Conservation (phyloP, 2,329 filamentous ascomycete genomes). For the Aureobasidium pullulans region DNA sequence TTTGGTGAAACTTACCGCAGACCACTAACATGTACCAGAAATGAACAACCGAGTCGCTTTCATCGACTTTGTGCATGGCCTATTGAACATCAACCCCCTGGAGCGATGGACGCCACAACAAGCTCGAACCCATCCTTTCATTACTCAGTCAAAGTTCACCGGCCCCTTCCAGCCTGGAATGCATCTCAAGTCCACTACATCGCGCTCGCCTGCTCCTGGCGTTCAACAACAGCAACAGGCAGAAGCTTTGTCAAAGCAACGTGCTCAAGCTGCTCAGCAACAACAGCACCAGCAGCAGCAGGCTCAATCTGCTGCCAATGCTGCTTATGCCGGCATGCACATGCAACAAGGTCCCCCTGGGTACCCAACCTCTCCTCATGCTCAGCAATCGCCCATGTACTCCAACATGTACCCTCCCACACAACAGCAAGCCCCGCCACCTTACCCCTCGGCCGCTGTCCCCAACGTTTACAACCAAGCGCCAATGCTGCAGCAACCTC, state of each 20-base stretch:
- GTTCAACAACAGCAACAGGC: conserved; percentile 95
- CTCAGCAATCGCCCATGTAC: conserved; percentile 49
- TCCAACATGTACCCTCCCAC: conserved; percentile 60
- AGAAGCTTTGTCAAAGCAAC: conserved; percentile 87
- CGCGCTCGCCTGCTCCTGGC: conserved; percentile 81
- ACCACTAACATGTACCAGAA: conserved; percentile 51
- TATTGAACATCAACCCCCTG: conserved; percentile 89
- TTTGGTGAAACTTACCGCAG: not conserved
- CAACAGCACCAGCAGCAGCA: conserved; percentile 33
- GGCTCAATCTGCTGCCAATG: conserved; percentile 27
- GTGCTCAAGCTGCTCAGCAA: conserved; percentile 54
- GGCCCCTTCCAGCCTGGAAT: conserved; percentile 94
- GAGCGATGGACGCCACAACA: conserved; percentile 98
- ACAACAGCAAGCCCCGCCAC: conserved; percentile 63
- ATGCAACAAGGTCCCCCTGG: conserved; percentile 36
- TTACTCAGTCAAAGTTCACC: conserved; percentile 95
- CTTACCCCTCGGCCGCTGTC: conserved; percentile 54
- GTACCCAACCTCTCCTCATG: conserved; percentile 34
- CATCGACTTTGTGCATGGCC: conserved; percentile 91
- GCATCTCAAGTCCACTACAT: conserved; percentile 85
- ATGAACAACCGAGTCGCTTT: conserved; percentile 97
- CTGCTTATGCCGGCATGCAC: conserved; percentile 58
- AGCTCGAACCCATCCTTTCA: conserved; percentile 94
- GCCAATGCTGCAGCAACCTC: conserved; percentile 55
- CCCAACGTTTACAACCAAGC: conserved; percentile 60